Conservation (phyloP, 192 early-diverging fungal genomes). For the Coemansia furcata region DNA sequence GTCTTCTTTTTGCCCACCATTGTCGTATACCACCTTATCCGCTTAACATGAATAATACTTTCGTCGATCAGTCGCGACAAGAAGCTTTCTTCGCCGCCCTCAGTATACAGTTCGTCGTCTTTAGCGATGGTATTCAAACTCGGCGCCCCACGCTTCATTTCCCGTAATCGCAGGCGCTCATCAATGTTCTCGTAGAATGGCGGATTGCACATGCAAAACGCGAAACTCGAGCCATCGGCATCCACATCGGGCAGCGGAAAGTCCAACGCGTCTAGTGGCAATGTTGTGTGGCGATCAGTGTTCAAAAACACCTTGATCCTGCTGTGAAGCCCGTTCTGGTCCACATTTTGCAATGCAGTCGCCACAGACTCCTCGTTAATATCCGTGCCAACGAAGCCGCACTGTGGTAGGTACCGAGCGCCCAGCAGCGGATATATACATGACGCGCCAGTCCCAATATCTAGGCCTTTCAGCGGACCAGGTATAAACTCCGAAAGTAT, state of each 20-base stretch:
- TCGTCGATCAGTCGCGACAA: slow-evolving; percentile 66
- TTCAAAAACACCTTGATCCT: slow-evolving; percentile 62
- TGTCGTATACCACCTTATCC: slow-evolving; percentile 77
- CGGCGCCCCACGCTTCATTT: slow-evolving; percentile 56
- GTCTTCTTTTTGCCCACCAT: slow-evolving; percentile 69
- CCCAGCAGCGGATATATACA: slow-evolving; percentile 90
- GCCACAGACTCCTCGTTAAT: slow-evolving; percentile 62
- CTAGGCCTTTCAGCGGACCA: slow-evolving; percentile 6
- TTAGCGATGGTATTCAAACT: slow-evolving; percentile 59
- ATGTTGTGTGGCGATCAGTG: slow-evolving; percentile 6
- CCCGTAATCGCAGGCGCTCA: slow-evolving; percentile 55
- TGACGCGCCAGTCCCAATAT: slow-evolving; percentile 78
- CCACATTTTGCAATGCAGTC: slow-evolving; percentile 66
- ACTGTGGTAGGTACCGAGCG: slow-evolving; percentile 55
- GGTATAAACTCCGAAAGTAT: slow-evolving; percentile 15
- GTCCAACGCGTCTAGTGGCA: slow-evolving; percentile 15
- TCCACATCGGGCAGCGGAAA: slow-evolving; percentile 19
- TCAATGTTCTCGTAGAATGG: slow-evolving; percentile 72
- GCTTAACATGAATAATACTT: slow-evolving; percentile 46
- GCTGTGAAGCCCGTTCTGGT: slow-evolving; percentile 57
- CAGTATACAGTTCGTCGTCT: slow-evolving; percentile 71
- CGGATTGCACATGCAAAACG: slow-evolving; percentile 91
- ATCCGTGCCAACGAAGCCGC: slow-evolving; percentile 77
- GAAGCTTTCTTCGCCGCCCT: slow-evolving; percentile 79
- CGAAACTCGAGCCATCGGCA: slow-evolving; percentile 23